These are phyloP conservation scores for Closterium sp. DNA, from an alignment of 139 green algal genomes.

Conservation along the genomic window DNA sequence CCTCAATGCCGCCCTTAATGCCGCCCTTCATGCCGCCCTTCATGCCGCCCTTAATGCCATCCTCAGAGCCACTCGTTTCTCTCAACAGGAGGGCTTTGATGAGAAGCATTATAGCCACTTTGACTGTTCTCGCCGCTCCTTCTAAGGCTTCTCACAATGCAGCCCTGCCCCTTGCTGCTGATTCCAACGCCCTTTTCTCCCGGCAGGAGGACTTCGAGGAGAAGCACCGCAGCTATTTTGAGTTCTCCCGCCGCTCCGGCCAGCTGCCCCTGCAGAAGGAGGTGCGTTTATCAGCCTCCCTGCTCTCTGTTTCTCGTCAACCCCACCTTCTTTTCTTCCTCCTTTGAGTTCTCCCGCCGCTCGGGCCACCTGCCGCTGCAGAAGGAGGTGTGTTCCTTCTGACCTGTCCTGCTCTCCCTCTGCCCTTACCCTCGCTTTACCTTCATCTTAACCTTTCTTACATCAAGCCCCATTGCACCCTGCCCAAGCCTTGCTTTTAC, in stretches of 20 bases:
- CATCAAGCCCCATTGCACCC: neutral
- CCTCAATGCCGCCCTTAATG: too few species aligned
- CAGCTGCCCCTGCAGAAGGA: conserved; percentile 76
- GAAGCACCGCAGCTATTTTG: conserved; percentile 80
- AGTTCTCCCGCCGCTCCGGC: conserved; percentile 78
- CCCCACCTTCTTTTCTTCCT: neutral
- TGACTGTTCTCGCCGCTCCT: conserved; percentile 75
- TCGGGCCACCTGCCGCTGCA: neutral
- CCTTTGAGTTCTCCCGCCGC: too few species aligned
- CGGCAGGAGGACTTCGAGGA: conserved; percentile 72
- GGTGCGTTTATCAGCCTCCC: neutral
- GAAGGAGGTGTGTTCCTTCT: neutral
- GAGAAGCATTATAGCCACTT: conserved; percentile 86
- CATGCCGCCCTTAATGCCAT: too few species aligned
- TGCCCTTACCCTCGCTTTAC: neutral
- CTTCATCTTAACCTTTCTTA: neutral
- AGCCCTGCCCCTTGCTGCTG: neutral
- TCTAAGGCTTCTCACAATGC: too few species aligned
- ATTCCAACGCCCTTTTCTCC: neutral
- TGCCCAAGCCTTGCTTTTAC: neutral
- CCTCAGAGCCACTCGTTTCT: neutral
- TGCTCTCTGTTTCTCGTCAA: neutral
- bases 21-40: too few species aligned
- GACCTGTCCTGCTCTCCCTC: neutral
- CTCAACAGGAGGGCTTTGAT: conserved; percentile 62